Base-by-base conservation (phyloP, 2,329 filamentous ascomycete species). In the Myotisia sp. region DNA sequence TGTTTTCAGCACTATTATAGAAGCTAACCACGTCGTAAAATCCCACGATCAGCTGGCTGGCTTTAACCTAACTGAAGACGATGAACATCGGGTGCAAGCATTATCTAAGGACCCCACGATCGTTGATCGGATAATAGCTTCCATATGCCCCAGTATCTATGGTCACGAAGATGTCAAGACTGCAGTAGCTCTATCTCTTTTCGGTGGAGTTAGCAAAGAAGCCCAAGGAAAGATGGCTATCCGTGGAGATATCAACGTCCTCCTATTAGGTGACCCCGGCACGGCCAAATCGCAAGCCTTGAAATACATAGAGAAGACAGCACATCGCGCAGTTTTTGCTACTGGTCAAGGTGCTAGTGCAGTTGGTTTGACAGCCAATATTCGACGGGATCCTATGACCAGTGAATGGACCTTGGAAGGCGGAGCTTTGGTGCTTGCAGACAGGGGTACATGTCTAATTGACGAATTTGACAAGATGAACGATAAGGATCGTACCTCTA, bases 381-480 rank as follows among this genome's bases (percentile, higher is more conserved):
- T 98, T 40, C 83, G 90, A 44, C 81, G 87, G 43, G 90, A 98
- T 53, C 90, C 90, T 4, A 67, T 95, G 53, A 98, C 90, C 2
- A 82, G 79, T 55, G 90, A 98, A 60, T 98, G 90, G 87, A 95
- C 90, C 4, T 66, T 98, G 2, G 90, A 98, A 62, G 90, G 90
- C 42, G 90, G 90, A 52, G 90, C 90, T 3, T 68, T 98, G 7
- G 90, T 98, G 49, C 73, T 98, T 37, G 90, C 90, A 10, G 90
- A 98, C 55, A 79, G 83, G 44, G 90, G 90, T 26, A 93, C 84
- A 10, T 95, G 90, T 51, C 68, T 98, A 19, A 98, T 98, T 42
- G 90, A 98, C 50, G 90, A 98, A 60, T 98, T 98, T 49, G 90
- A 98, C 71, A 98, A 98, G 69, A 98, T 98, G 90, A 95, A 95